Base-by-base conservation (phyloP, 2,329 filamentous ascomycete genomes). In the Hypoxylon sp. region DNA sequence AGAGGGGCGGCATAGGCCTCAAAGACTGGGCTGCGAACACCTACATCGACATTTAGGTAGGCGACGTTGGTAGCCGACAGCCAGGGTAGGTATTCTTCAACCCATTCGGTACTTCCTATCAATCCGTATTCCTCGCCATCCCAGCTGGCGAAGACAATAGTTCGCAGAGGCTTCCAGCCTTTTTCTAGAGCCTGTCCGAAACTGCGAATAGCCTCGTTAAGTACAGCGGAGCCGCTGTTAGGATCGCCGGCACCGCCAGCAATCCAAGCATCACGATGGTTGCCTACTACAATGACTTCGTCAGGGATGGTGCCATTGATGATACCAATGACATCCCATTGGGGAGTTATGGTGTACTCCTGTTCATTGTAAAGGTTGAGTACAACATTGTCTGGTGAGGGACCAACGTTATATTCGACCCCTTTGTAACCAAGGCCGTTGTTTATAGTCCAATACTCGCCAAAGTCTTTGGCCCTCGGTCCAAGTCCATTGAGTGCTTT, bases 291-390 rank as follows among this genome's bases (percentile, higher is more conserved):
- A 49, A 99, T 84, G 0, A 97, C 93, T 75, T 98, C 94, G 73
- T 97, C 90, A 0, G 89, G 84, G 36, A 96, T 89, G 0, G 91
- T 92, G 9, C 95, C 96, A 74, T 97, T 97, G 78, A 99, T 93
- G 49, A 96, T 84, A 48, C 95, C 95, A 70, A 98, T 95, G 2
- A 96, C 93, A 76, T 99, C 91, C 94, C 94, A 97, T 57, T 95
- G 83, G 3, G 92, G 91, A 0, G 91, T 96, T 0, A 87, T 95
- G 13, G 89, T 88, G 75, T 97, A 96, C 49, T 93, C 88, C 80
- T 97, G 93, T 74, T 93, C 84, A 74, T 95, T 97, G 75, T 87
- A 85, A 43, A 93, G 85, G 75, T 94, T 93, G 60, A 96, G 82
- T 0, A 89, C 88, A 1, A 95, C 76, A 58, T 87, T 80, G 14